These are phyloP conservation scores for Flaveria robusta DNA, from an alignment of 129 eudicot genomes.

Conservation along the genomic window DNA sequence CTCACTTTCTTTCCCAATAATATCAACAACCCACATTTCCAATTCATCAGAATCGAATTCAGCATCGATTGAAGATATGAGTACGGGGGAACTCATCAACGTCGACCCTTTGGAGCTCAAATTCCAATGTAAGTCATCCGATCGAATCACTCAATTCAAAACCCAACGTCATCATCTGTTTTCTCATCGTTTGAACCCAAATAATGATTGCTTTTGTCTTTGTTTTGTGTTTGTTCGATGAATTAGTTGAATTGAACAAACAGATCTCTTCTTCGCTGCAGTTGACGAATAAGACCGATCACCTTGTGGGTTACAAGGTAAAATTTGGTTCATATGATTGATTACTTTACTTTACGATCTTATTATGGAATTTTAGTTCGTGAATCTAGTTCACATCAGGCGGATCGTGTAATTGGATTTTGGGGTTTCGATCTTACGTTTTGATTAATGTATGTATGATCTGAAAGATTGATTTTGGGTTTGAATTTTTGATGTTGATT, in stretches of 20 bases:
- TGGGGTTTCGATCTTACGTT: background rate
- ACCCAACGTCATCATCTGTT: too few species aligned
- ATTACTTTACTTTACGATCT: background rate
- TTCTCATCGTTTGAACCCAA: background rate
- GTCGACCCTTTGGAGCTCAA: constrained; percentile 85
- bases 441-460: background rate
- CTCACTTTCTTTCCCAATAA: background rate
- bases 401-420: too few species aligned
- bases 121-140: constrained; percentile 58
- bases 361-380: too few species aligned
- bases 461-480: background rate
- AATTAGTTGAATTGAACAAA: constrained; percentile 75
- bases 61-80: constrained; percentile 45
- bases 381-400: too few species aligned
- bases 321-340: background rate
- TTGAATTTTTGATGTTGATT: background rate
- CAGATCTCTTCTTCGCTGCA: constrained; percentile 87
- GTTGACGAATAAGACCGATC: constrained; percentile 68
- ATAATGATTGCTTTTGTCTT: constrained; percentile 7
- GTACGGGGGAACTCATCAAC: constrained; percentile 72
- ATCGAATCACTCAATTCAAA: background rate
- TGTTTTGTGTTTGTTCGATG: constrained; percentile 2
- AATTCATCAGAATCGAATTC: background rate
- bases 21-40: constrained; percentile 17
- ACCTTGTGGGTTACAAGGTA: constrained; percentile 90